Percentiles rank a stretch among this genome's conserved stretches.
These are phyloP conservation scores for Cucurbita argyrosperma DNA, from an alignment of 306 rosid genomes.

Conservation along the genomic window DNA sequence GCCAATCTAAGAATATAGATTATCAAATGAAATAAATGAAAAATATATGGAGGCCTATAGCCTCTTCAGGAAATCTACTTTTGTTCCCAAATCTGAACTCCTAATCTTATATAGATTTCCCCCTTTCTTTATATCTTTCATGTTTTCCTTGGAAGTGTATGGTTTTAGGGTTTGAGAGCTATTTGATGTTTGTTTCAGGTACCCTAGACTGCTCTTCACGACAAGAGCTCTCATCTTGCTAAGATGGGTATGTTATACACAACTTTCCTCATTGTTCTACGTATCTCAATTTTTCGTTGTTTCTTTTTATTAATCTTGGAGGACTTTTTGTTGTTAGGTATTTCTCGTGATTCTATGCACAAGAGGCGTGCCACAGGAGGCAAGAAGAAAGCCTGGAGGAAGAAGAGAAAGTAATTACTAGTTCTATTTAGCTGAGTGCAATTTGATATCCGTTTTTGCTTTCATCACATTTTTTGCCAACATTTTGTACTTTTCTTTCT, in stretches of 20 bases:
- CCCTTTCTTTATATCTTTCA: background rate
- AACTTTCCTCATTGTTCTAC: background rate
- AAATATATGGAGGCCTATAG: background rate
- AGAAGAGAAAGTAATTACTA: background rate
- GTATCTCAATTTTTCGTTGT: background rate
- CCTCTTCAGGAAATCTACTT: background rate
- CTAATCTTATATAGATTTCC: background rate
- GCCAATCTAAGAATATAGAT: background rate
- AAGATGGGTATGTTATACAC: background rate
- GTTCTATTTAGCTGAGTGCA: background rate
- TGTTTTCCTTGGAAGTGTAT: background rate
- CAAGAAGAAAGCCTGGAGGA: slow-evolving; percentile 4
- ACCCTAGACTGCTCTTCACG: background rate
- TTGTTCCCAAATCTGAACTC: background rate
- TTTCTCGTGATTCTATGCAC: slow-evolving; percentile 6
- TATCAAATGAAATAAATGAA: background rate
- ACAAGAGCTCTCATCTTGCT: background rate
- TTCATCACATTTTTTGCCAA: background rate
- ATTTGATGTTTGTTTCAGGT: background rate
- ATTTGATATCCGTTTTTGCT: background rate
- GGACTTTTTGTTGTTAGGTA: background rate
- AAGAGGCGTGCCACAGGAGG: slow-evolving; percentile 2
- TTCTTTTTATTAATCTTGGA: background rate
- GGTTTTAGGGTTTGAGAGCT: background rate
- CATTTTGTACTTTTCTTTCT: background rate